Evolutionary conservation across 2,329 filamentous ascomycete genomes (phyloP).

Genomic region (Hymenoscyphus fructigenus): DNA sequence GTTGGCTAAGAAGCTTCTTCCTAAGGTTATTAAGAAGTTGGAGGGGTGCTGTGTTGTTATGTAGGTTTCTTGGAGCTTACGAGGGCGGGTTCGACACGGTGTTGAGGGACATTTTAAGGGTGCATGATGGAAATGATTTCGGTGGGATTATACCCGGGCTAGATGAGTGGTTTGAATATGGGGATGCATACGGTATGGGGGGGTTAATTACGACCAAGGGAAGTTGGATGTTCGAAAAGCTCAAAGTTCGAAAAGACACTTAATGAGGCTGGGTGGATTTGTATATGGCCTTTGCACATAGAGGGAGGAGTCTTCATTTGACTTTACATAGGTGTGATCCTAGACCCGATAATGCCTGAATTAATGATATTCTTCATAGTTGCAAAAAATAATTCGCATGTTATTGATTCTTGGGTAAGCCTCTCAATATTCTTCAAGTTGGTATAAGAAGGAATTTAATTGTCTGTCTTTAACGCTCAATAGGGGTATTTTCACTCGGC

Average conservation of each 20-base stretch:
- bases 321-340: background rate
- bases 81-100: background rate
- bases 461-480: no score
- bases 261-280: background rate
- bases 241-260: background rate
- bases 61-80: constrained; percentile 17
- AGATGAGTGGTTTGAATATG: background rate
- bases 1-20: constrained; percentile 34
- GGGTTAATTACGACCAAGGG: no score
- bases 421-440: no score
- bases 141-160: background rate
- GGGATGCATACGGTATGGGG: background rate
- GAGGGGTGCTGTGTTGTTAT: constrained; percentile 36
- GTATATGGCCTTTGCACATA: background rate
- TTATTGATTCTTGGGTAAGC: no score
- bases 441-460: no score
- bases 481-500: no score
- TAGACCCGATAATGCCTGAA: background rate
- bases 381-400: no score
- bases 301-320: background rate
- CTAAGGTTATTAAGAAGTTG: constrained; percentile 34
- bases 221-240: background rate
- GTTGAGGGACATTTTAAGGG: background rate
- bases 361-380: background rate
- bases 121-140: background rate